phyloP scores from a whole-genome alignment of 2,329 filamentous ascomycete species.

The Cryoendolithus antarcticus region DNA sequence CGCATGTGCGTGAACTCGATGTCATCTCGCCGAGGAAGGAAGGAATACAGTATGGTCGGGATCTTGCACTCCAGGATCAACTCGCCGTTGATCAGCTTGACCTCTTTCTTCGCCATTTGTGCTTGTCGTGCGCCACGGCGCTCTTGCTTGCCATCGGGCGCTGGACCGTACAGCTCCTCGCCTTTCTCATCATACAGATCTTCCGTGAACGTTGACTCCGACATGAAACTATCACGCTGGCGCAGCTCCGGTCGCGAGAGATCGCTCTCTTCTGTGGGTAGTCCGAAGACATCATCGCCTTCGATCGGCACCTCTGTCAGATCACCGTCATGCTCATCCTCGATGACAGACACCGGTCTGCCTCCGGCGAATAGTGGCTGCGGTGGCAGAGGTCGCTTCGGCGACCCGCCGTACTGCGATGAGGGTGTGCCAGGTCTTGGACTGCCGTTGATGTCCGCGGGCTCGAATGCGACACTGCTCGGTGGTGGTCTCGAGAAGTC shows the following conservation, averaged over 20 bases:
- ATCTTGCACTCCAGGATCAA: slow-evolving; percentile 98
- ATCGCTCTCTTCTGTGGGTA: slow-evolving; percentile 43
- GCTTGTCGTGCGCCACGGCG: slow-evolving; percentile 75
- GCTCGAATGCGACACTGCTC: slow-evolving; percentile 64
- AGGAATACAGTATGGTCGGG: slow-evolving; percentile 94
- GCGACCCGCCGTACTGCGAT: slow-evolving; percentile 76
- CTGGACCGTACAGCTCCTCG: slow-evolving; percentile 57
- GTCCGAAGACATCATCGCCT: slow-evolving; percentile 52
- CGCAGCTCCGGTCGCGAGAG: slow-evolving; percentile 42
- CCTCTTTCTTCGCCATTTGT: slow-evolving; percentile 86
- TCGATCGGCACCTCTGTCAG: slow-evolving; percentile 60
- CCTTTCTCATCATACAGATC: slow-evolving; percentile 49
- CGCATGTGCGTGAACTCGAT: slow-evolving; percentile 98
- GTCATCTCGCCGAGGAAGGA: slow-evolving; percentile 82
- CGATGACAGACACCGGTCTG: slow-evolving; percentile 29
- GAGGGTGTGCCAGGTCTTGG: slow-evolving; percentile 85
- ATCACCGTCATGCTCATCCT: slow-evolving; percentile 34
- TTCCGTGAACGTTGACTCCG: slow-evolving; percentile 48
- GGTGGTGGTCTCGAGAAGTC: slow-evolving; percentile 64
- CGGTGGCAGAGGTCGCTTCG: slow-evolving; percentile 73
- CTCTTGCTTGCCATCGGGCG: slow-evolving; percentile 74
- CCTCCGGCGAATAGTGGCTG: slow-evolving; percentile 67
- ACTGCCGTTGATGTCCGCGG: slow-evolving; percentile 75
- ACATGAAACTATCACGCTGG: slow-evolving; percentile 52
- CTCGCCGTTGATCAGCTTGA: slow-evolving; percentile 92